Evolutionary conservation across 2,329 filamentous ascomycete species (phyloP), one percentile per base, ranked within the genome.

Genomic region (Diaporthe humulicola): DNA sequence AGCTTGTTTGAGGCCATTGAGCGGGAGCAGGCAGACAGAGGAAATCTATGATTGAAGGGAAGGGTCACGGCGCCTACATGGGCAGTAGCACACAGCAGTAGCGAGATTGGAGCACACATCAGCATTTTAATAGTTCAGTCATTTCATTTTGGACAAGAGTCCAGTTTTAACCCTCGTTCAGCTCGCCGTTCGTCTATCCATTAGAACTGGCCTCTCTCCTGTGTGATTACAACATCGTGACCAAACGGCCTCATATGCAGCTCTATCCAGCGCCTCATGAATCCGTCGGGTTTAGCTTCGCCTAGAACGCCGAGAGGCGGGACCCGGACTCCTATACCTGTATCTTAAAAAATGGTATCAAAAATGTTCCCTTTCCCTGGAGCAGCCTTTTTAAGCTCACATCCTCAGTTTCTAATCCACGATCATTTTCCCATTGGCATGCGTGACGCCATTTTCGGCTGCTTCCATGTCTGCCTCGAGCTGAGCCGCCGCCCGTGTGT

Each of bases 1-100:
- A 95, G 93, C 76, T 81, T 98, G 79, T 98, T 98, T 80, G 96
- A 98, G 88, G 96, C 96, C 3, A 97, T 98, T 83, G 96, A 98
- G 89, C 88, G 96, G 69, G 96, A 98, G 84, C 96, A 98, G 88
- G 95, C 92, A 60, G 88, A 93, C 83, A 88, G 96, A 73, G 96
- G 96, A 1, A 98, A 98, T 82, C 83, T 98, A 84, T 94, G 84
- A 84, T 45, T 15, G n/a, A 19, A 25, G 33, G 14, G 14, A 36
- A 33, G 40, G 56, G 9, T 28, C 17, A n/a, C 19, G 14, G 28
- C 8, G 9, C 70, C 56, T n/a, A 33, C 25, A 30, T 33, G 36
- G 15, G 38, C 9, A 57, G 17, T 22, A 61, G 58, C 57, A 36
- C 9, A 38, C 56, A 64, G 58, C 60, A 64, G 40, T 40, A 25